phyloP scores from a whole-genome alignment of 2,329 filamentous ascomycete genomes.

The Sporothrix variecibatus region DNA sequence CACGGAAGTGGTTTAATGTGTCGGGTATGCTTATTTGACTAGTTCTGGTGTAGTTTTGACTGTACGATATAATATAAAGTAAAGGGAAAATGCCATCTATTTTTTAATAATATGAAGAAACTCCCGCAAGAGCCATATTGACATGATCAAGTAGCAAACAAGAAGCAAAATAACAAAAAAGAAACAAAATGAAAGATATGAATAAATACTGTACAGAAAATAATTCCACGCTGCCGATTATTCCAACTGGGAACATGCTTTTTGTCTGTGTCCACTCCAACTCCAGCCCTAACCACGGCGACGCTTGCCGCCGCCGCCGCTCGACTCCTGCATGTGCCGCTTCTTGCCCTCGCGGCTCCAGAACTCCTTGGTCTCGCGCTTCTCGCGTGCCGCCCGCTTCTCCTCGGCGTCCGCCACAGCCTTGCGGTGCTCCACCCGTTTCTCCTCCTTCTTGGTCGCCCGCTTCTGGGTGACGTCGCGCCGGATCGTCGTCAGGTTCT shows the following conservation, averaged over 20 bases:
- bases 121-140: neutral
- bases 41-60: neutral
- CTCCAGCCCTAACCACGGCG: slow-evolving; percentile 30
- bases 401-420: slow-evolving; percentile 81
- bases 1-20: neutral
- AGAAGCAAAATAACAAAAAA: neutral
- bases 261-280: neutral
- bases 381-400: slow-evolving; percentile 84
- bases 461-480: slow-evolving; percentile 90
- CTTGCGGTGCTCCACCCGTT: slow-evolving; percentile 75
- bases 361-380: slow-evolving; percentile 87
- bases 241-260: neutral
- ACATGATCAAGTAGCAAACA: neutral
- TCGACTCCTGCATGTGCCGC: slow-evolving; percentile 47
- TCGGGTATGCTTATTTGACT: neutral
- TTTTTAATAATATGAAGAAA: neutral
- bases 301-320: slow-evolving; percentile 45
- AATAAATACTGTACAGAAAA: slow-evolving; percentile 9
- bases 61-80: slow-evolving; percentile 2
- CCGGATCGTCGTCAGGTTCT: slow-evolving; percentile 85
- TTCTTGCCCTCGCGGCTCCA: slow-evolving; percentile 88
- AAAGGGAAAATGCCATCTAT: neutral
- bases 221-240: slow-evolving; percentile 5
- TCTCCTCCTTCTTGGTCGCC: slow-evolving; percentile 82
- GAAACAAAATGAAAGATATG: neutral